A percentile compares a stretch with the other conserved stretches of the same genome.
phyloP scores from a whole-genome alignment of 192 early-diverging fungal genomes.

The Umbelopsis ramanniana region DNA sequence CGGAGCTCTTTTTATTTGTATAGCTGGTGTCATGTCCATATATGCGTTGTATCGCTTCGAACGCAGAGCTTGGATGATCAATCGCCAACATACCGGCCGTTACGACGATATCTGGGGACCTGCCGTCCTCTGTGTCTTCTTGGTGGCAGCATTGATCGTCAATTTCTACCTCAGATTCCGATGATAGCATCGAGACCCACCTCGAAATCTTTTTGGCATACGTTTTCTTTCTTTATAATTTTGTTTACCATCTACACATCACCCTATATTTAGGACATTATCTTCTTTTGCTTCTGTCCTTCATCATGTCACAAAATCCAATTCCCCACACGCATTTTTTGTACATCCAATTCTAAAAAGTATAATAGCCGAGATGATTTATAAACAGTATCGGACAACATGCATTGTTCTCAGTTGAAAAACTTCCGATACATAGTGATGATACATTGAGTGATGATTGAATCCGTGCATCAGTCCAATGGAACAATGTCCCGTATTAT shows the following conservation, averaged over 20 bases:
- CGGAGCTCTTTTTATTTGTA: constrained; percentile 36
- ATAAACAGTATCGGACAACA: too few relatives aligned
- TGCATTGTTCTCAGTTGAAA: background rate
- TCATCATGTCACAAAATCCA: too few relatives aligned
- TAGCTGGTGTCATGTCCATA: constrained; percentile 32
- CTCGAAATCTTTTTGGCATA: background rate
- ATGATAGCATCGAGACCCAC: background rate
- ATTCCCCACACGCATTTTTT: too few relatives aligned
- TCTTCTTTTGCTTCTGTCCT: too few relatives aligned
- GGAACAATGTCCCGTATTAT: too few relatives aligned
- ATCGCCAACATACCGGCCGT: constrained; percentile 51
- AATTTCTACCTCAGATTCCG: constrained; percentile 37
- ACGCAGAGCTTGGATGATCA: constrained; percentile 43
- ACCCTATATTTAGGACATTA: background rate
- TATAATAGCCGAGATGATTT: too few relatives aligned
- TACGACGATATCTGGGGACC: constrained; percentile 55
- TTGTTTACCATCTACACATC: background rate
- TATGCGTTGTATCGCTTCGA: constrained; percentile 43
- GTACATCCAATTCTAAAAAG: too few relatives aligned
- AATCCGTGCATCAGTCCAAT: too few relatives aligned
- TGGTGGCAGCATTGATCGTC: constrained; percentile 60
- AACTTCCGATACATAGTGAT: background rate
- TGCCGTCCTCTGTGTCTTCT: constrained; percentile 43
- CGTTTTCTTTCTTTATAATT: background rate
- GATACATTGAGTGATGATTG: too few relatives aligned